Evolutionary conservation across 495 filamentous ascomycete species (phyloP).

Genomic region (Parathielavia hyrcaniae): DNA sequence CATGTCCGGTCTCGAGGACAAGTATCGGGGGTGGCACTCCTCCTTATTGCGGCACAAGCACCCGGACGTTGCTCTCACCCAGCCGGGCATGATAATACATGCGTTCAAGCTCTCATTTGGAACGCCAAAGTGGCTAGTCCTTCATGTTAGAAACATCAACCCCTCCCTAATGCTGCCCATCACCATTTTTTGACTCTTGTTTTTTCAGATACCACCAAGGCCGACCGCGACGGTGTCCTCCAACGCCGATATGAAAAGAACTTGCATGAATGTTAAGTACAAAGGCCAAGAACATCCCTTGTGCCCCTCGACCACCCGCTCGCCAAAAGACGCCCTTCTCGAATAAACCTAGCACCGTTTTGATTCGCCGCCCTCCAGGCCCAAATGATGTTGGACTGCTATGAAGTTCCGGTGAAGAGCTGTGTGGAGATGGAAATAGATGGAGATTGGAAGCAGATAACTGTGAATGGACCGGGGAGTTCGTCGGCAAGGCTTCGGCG

Average conservation of each 20-base stretch:
- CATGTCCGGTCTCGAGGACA: too few species aligned
- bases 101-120: not conserved
- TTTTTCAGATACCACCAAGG: not conserved
- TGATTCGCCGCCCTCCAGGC: not conserved
- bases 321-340: not conserved
- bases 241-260: conserved; percentile 1
- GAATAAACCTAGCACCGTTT: not conserved
- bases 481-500: not conserved
- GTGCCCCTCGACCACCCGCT: not conserved
- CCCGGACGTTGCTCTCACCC: too few species aligned
- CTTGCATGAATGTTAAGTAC: conserved; percentile 6
- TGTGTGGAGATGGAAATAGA: not conserved
- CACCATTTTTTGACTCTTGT: not conserved
- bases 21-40: too few species aligned
- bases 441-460: not conserved
- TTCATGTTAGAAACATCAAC: not conserved
- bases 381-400: not conserved
- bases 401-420: not conserved
- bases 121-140: not conserved
- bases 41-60: too few species aligned
- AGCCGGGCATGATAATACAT: too few species aligned
- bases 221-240: not conserved
- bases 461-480: not conserved
- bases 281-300: not conserved
- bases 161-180: not conserved